Base-by-base conservation (phyloP, 1,139 yeast genomes). In the Hansenula lynferdii region DNA sequence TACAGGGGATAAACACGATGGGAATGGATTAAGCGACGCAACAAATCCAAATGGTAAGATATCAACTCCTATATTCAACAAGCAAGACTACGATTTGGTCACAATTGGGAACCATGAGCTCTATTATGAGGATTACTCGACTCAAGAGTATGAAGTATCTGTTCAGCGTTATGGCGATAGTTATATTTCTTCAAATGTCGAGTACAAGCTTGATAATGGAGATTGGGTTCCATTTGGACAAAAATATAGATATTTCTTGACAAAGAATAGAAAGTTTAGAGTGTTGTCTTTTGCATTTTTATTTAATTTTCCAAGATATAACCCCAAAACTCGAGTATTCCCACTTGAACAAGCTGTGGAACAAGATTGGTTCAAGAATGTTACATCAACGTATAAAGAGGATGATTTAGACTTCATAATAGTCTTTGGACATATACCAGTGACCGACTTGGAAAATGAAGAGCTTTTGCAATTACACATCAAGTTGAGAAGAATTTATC, bases 71-170 rank as follows among this genome's bases (percentile, higher is more conserved):
- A 69, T 87, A 0, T 89, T 89, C 58, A 72, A 72, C 46, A 64
- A 72, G 47, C 76, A 75, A 42, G 81, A 84, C 43, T 85, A 82
- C 52, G 97, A 92, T 57, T 58, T 92, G 29, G 62, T 92, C 31
- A 85, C 96, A 0, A 66, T 90, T 36, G 98, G 98, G 0, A 92
- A 92, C 60, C 98, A 92, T 61, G 98, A 92, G 55, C 70, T 92
- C 31, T 92, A 92, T 57, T 66, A 69, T n/a, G 79, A 75, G 53
- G 82, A 75, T 16, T 77, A 80, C 34, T 76, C 94, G 6, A 54
- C 61, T 27, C 77, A 75, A 50, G 97, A 92, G 57, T 80, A 65
- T 50, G 77, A 81, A 29, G 53, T 66, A 18, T 67, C 87, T 15
- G 80, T 75, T 1, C 65, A 69, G 1, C 70, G 70, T 34, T 87